Evolutionary conservation across 2,329 filamentous ascomycete genomes (phyloP), one percentile per base, ranked within the genome.

Genomic region (Diaporthe batatas): DNA sequence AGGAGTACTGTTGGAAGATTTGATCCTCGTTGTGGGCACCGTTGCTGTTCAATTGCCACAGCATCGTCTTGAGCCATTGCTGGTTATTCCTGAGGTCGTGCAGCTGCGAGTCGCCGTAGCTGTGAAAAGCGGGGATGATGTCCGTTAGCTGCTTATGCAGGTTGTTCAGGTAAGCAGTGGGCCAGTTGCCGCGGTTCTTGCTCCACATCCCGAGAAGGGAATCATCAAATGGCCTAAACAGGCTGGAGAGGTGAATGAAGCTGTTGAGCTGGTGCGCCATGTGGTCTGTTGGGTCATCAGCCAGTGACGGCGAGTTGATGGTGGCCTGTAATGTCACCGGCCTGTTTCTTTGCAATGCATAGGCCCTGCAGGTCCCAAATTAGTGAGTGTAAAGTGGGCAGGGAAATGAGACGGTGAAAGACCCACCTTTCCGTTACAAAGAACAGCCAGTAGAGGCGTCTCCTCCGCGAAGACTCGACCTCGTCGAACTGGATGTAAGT

Each of bases 361-460:
- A 94, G 16, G 92, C 89, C 81, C 91, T 86, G 80, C 76, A 73
- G 34, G n/a, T 32, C 55, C 29, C n/a, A 68, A 23, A 72, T 79
- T 71, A 79, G 78, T 57, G 53, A 79, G 77, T 57, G 53, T 71
- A 18, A 39, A 39, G 29, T 67, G 32, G 18, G 58, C 54, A 14
- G 53, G 57, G 47, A 54, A 62, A 49, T 54, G 32, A 32, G 49
- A 25, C 7, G 21, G 49, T n/a, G 49, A 51, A 11, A 36, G n/a
- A 74, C 82, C 77, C 81, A 91, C 90, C 92, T 89, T 83, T 95
- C 93, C 11, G 90, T 90, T 0, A 92, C 86, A 77, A 92, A 92
- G 11, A 94, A 83, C 12, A 94, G 85, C 92, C 93, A 95, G 79
- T 91, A 95, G 0, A 94, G 83, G 42, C 92, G 88, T 72, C 93